Evolutionary conservation across 1,139 yeast genomes (phyloP).

Genomic region (Blastobotrys serpentis): DNA sequence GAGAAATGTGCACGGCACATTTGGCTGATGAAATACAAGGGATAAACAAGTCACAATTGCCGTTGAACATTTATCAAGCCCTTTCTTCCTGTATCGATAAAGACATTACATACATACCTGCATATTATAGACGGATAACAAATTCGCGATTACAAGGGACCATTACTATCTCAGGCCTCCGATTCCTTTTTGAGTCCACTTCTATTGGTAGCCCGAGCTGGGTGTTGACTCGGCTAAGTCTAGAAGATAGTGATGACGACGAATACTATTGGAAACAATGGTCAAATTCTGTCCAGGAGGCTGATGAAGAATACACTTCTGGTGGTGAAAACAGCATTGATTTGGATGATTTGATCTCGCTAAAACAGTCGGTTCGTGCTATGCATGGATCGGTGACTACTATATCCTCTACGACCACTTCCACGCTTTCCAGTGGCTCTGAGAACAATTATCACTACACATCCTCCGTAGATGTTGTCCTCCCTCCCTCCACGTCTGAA

Average conservation of each 20-base stretch:
- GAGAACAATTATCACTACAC: slow-evolving; percentile 3
- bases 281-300: slow-evolving; percentile 24
- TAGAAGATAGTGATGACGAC: slow-evolving; percentile 32
- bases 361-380: slow-evolving; percentile 7
- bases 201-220: slow-evolving; percentile 26
- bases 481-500: background rate
- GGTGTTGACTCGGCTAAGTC: slow-evolving; percentile 27
- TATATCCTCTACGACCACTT: slow-evolving; percentile 1
- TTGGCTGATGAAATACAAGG: background rate
- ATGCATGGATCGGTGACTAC: slow-evolving; percentile 1
- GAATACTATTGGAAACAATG: slow-evolving; percentile 34
- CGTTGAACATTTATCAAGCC: no score
- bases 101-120: background rate
- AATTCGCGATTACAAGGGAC: slow-evolving; percentile 27
- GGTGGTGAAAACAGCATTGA: slow-evolving; percentile 8
- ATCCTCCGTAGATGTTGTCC: background rate
- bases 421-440: background rate
- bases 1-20: background rate
- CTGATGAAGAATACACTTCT: slow-evolving; percentile 26
- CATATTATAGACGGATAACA: slow-evolving; percentile 24
- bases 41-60: no score
- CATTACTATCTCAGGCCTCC: slow-evolving; percentile 23
- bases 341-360: slow-evolving; percentile 1
- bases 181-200: slow-evolving; percentile 32
- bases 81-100: slow-evolving; percentile 2